These are phyloP conservation scores for Talaromyces sp. DNA, from an alignment of 2,329 filamentous ascomycete species.

Conservation along the genomic window DNA sequence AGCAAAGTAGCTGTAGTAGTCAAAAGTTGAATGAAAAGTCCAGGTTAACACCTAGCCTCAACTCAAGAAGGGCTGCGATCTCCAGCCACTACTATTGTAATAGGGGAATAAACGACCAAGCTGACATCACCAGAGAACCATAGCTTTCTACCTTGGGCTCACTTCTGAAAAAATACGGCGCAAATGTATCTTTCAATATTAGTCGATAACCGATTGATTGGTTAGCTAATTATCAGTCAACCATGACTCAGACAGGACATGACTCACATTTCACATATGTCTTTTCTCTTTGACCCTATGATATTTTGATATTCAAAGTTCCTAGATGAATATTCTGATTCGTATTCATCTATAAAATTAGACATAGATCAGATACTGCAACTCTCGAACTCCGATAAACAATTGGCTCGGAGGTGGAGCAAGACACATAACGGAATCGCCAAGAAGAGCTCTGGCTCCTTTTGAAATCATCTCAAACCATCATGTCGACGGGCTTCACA, in stretches of 20 bases:
- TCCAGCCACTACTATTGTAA: background rate
- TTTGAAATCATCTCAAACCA: background rate
- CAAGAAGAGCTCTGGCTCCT: background rate
- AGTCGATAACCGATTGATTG: no score
- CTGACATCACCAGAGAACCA: background rate
- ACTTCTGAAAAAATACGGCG: no score
- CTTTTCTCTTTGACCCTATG: background rate
- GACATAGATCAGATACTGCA: background rate
- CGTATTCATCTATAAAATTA: background rate
- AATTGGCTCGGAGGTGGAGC: background rate
- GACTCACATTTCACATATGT: background rate
- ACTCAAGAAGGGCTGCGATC: background rate
- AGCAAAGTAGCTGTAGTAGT: background rate
- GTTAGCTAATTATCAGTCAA: no score
- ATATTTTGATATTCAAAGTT: background rate
- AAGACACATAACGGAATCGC: background rate
- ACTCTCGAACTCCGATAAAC: background rate
- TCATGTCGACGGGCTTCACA: slow-evolving; percentile 1
- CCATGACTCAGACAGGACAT: background rate
- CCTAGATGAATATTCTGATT: background rate
- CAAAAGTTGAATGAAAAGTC: background rate
- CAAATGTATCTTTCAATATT: no score
- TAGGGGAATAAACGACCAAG: background rate
- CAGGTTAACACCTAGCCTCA: background rate
- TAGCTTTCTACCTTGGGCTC: background rate